These are phyloP conservation scores for Ceratocystiopsis brevicomis DNA, from an alignment of 2,329 filamentous ascomycete species.

Conservation along the genomic window DNA sequence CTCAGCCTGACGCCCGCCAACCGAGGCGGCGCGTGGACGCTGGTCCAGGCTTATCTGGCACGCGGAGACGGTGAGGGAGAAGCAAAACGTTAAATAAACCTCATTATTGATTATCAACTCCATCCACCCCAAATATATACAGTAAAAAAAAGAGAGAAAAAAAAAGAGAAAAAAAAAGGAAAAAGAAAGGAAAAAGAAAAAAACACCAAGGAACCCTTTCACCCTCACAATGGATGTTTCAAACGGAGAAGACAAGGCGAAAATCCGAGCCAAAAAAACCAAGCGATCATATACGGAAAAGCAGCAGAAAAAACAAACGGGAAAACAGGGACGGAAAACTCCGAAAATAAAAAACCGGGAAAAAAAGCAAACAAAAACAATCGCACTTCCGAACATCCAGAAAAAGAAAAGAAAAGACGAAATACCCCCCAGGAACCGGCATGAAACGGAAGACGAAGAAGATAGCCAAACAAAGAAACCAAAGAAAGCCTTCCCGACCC, in stretches of 20 bases:
- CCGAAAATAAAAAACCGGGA: not conserved
- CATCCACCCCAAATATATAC: not conserved
- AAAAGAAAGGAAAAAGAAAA: not conserved
- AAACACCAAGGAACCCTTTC: slow-evolving; percentile 1
- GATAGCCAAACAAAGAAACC: not conserved
- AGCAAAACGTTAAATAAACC: not conserved
- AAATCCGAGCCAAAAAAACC: too few relatives aligned
- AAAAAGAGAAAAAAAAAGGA: not conserved
- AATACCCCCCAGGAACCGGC: not conserved
- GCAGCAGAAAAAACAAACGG: not conserved
- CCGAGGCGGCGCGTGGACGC: not conserved
- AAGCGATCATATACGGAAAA: not conserved
- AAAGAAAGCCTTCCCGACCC: not conserved
- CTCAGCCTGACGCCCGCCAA: too few relatives aligned
- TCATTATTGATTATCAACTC: too few relatives aligned
- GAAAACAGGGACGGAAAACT: not conserved
- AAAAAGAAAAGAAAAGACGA: not conserved
- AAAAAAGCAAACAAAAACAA: not conserved
- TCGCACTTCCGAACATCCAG: not conserved
- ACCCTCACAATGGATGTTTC: not conserved
- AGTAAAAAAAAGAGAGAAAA: not conserved
- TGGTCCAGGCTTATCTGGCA: slow-evolving; percentile 5
- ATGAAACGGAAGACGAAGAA: not conserved
- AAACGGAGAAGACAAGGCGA: too few relatives aligned
- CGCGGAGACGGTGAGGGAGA: too few relatives aligned